Evolutionary conservation across 331 rosid genomes (phyloP), one percentile per base, ranked within the genome.

Genomic region (Cydonia oblonga): DNA sequence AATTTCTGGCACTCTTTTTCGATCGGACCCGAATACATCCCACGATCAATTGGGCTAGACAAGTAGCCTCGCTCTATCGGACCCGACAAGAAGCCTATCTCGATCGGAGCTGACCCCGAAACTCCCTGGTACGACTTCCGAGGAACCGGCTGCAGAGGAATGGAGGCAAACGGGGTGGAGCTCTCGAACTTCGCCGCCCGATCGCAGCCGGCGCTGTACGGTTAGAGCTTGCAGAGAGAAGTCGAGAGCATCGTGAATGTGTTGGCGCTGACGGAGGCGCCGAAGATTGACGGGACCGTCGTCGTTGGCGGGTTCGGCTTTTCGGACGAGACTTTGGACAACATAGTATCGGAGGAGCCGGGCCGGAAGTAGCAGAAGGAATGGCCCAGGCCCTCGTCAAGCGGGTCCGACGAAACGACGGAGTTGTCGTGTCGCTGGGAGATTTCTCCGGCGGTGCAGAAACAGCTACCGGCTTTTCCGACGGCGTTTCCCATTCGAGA

Each of bases 191-290:
- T 81, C 3, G 93, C 86, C 8, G 88, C 86, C 4, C 89, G 80
- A 30, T 92, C 96, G 72, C 78, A 67, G 32, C 67, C 75, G 2
- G 69, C 46, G 56, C 79, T 66, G 24, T 82, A 83, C 3, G 75
- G 86, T 42, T 62, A 61, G 2, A 81, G 71, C 40, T 87, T 90
- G 4, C 65, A 57, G 18, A 86, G 78, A 20, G 81, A 80, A 15
- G 85, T 82, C 29, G 96, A 93, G 35, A 86, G 81, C 1, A 92
- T 15, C 9, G 26, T 74, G 44, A 83, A 89, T 12, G 72, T 65
- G 87, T 93, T 93, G 70, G 98, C 97, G 59, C 96, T 89, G 29
- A 90, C 90, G 5, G 90, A 84, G 30, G 98, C 93, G 2, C 97
- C 88, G 49, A 88, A 86, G 26, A 93, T 88, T 1, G 89, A 81